Evolutionary conservation across 2,329 filamentous ascomycete species (phyloP).

Genomic region (Claviceps capensis): DNA sequence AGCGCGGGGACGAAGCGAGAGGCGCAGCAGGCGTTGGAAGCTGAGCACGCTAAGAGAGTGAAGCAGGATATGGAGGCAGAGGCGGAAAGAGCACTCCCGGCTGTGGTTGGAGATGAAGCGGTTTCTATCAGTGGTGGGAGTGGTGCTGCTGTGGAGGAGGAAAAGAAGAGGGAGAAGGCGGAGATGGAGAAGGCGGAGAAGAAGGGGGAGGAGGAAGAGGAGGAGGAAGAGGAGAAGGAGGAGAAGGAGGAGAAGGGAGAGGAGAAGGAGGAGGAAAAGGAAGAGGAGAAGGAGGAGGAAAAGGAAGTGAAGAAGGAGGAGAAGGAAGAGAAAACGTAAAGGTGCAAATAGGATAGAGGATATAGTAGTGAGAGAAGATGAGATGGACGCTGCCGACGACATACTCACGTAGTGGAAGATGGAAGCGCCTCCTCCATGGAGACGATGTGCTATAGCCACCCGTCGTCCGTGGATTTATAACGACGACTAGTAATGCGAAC

Average conservation of each 20-base stretch:
- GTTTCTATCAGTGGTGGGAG: too few relatives aligned
- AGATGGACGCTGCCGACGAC: too few relatives aligned
- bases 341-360: too few relatives aligned
- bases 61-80: conserved; percentile 24
- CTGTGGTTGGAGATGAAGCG: neutral
- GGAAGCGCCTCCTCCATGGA: too few relatives aligned
- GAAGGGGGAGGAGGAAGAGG: neutral
- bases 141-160: neutral
- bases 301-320: neutral
- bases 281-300: neutral
- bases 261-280: too few relatives aligned
- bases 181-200: neutral
- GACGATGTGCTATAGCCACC: too few relatives aligned
- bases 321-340: too few relatives aligned
- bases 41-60: conserved; percentile 31
- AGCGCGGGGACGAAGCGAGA: conserved; percentile 39
- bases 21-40: conserved; percentile 34
- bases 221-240: neutral
- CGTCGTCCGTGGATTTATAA: too few relatives aligned
- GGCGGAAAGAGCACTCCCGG: neutral
- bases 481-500: too few relatives aligned
- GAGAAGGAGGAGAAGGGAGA: neutral
- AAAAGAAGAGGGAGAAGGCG: neutral
- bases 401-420: too few relatives aligned
- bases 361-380: too few relatives aligned